Percentiles rank a stretch among this genome's conserved stretches.
phyloP scores from a whole-genome alignment of 2,329 filamentous ascomycete species.

The Mycocentrospora acerina region DNA sequence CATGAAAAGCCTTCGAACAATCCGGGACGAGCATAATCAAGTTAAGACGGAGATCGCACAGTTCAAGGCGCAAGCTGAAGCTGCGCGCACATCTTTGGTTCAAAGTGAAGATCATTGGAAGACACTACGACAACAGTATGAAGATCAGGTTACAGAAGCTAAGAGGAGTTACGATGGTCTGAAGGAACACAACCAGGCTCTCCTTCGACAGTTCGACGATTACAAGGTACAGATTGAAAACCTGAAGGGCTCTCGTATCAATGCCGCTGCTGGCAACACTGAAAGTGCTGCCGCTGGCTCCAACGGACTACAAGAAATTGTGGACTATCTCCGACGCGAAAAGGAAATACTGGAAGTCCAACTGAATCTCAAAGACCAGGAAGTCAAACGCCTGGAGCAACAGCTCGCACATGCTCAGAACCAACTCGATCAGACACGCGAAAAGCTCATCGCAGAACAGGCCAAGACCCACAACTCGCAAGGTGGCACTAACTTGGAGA shows the following conservation, averaged over 20 bases:
- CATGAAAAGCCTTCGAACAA: slow-evolving; percentile 76
- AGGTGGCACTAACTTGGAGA: slow-evolving; percentile 76
- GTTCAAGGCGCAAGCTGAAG: slow-evolving; percentile 79
- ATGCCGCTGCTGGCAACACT: slow-evolving; percentile 55
- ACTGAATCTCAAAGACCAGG: slow-evolving; percentile 83
- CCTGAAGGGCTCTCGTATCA: slow-evolving; percentile 73
- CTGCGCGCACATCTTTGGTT: slow-evolving; percentile 73
- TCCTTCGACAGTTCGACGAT: slow-evolving; percentile 85
- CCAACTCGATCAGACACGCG: slow-evolving; percentile 83
- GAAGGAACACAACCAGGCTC: slow-evolving; percentile 83
- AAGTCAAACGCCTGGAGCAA: slow-evolving; percentile 84
- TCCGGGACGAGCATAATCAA: slow-evolving; percentile 79
- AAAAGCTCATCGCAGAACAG: slow-evolving; percentile 88
- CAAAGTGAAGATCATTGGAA: slow-evolving; percentile 88
- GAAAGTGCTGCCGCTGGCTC: slow-evolving; percentile 58
- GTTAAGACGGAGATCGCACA: slow-evolving; percentile 77
- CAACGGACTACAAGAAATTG: slow-evolving; percentile 84
- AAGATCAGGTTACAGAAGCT: slow-evolving; percentile 79
- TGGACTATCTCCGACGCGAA: slow-evolving; percentile 86
- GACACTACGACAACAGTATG: slow-evolving; percentile 76
- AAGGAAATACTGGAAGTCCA: slow-evolving; percentile 99
- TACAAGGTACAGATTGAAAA: slow-evolving; percentile 77
- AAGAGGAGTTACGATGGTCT: slow-evolving; percentile 79
- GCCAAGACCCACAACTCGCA: slow-evolving; percentile 72
- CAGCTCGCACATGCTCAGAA: slow-evolving; percentile 84